phyloP scores from a whole-genome alignment of 208 protist species.

The Balamuthia mandrillaris region DNA sequence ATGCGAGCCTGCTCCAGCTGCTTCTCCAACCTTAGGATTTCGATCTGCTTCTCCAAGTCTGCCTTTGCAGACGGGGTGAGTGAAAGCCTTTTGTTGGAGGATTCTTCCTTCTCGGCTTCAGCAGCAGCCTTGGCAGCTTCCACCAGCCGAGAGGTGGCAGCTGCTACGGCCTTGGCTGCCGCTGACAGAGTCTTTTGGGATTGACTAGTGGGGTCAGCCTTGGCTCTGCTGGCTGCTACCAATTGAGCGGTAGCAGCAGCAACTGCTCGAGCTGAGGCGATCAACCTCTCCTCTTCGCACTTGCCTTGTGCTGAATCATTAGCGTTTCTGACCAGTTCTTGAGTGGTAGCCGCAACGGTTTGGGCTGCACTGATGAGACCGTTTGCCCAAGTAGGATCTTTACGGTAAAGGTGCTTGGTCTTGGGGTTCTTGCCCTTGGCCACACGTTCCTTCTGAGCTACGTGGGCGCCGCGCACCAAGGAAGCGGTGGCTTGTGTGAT shows the following conservation, averaged over 20 bases:
- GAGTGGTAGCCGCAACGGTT: not conserved
- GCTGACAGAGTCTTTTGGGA: not conserved
- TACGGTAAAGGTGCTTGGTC: conserved; percentile 42
- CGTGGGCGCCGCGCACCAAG: conserved; percentile 3
- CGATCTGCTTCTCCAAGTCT: conserved; percentile 27
- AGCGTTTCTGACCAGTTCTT: not conserved
- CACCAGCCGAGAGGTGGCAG: not conserved
- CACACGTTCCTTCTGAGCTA: conserved; percentile 20
- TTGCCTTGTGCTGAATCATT: not conserved
- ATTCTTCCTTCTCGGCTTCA: conserved; percentile 2
- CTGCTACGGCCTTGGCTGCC: not conserved
- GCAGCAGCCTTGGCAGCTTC: not conserved
- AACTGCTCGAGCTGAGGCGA: not conserved
- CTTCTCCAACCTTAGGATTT: conserved; percentile 44
- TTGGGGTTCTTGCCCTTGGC: conserved; percentile 35
- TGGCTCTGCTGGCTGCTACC: conserved; percentile 1
- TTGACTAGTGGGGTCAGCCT: not conserved
- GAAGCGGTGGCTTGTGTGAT: conserved; percentile 13
- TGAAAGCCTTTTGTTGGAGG: conserved; percentile 6
- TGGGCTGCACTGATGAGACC: conserved; percentile 11
- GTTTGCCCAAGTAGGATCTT: conserved; percentile 30
- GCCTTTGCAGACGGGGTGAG: not conserved
- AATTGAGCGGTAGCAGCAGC: conserved; percentile 26
- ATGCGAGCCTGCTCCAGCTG: conserved; percentile 28
- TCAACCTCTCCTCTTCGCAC: conserved; percentile 6